phyloP scores from a whole-genome alignment of 78 protist species.

The Cavenderia fasciculata region DNA sequence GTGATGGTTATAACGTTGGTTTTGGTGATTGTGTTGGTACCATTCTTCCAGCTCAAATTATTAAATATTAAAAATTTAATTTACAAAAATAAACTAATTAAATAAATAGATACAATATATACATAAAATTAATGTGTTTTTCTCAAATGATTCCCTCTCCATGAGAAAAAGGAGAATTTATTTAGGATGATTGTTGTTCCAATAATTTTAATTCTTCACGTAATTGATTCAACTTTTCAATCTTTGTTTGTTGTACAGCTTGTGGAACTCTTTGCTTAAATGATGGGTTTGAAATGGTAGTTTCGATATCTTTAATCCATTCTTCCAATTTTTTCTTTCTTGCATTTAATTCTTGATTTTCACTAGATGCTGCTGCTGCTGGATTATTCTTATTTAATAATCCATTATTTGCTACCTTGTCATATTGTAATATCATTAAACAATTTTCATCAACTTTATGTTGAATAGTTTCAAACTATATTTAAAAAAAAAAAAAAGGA shows the following conservation, averaged over 20 bases:
- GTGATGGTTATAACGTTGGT: constrained; percentile 91
- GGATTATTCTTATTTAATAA: not conserved
- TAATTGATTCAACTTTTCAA: not conserved
- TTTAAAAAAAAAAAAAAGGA: too few species aligned
- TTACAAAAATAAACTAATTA: too few species aligned
- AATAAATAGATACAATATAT: too few species aligned
- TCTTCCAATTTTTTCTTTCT: constrained; percentile 23
- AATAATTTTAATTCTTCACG: not conserved
- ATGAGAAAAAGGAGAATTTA: too few species aligned
- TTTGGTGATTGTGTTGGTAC: constrained; percentile 86
- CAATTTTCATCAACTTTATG: not conserved
- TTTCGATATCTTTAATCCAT: constrained; percentile 18
- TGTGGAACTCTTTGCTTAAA: constrained; percentile 45
- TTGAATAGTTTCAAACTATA: too few species aligned
- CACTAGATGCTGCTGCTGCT: not conserved
- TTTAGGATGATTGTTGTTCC: too few species aligned
- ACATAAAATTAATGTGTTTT: too few species aligned
- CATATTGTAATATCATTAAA: constrained; percentile 1
- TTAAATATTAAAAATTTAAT: too few species aligned
- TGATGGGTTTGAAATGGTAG: constrained; percentile 10
- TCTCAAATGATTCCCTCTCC: too few species aligned
- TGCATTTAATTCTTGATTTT: not conserved
- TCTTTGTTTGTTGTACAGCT: constrained; percentile 24
- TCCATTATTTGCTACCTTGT: not conserved
- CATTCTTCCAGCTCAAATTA: constrained; percentile 78